phyloP scores from a whole-genome alignment of 169 alveolate species.

The Miamiensis avidus region DNA sequence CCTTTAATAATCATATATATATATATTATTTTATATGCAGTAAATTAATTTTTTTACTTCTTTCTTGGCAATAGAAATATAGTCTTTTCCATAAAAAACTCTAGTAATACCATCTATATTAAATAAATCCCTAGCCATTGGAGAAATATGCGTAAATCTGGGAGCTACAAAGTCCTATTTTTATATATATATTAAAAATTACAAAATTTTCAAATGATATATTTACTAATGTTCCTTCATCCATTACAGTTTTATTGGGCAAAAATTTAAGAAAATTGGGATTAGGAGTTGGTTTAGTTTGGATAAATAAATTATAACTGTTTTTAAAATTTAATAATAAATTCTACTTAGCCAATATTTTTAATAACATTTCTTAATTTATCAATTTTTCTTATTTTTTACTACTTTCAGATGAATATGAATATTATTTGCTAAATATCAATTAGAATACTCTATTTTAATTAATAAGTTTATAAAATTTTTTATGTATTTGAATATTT shows the following conservation, averaged over 20 bases:
- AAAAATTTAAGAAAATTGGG: slow-evolving; percentile 65
- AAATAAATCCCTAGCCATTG: slow-evolving; percentile 64
- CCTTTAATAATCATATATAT: neutral
- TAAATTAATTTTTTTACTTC: slow-evolving; percentile 27
- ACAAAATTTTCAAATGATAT: no score
- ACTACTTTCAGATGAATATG: no score
- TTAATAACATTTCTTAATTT: neutral
- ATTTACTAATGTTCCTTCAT: slow-evolving; percentile 48
- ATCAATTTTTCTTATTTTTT: no score
- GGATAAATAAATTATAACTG: slow-evolving; percentile 41
- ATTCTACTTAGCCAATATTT: neutral
- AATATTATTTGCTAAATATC: no score
- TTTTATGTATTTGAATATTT: no score
- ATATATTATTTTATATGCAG: no score
- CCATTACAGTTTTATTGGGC: slow-evolving; percentile 58
- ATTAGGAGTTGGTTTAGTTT: slow-evolving; percentile 70
- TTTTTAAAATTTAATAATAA: neutral
- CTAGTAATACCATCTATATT: slow-evolving; percentile 66
- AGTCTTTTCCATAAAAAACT: slow-evolving; percentile 69
- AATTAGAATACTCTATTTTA: no score
- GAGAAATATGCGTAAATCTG: slow-evolving; percentile 58
- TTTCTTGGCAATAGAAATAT: slow-evolving; percentile 63
- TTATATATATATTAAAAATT: no score
- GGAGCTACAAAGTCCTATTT: slow-evolving; percentile 69
- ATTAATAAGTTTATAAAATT: no score